phyloP scores from a whole-genome alignment of 2,329 filamentous ascomycete genomes.

The Nemania serpens region DNA sequence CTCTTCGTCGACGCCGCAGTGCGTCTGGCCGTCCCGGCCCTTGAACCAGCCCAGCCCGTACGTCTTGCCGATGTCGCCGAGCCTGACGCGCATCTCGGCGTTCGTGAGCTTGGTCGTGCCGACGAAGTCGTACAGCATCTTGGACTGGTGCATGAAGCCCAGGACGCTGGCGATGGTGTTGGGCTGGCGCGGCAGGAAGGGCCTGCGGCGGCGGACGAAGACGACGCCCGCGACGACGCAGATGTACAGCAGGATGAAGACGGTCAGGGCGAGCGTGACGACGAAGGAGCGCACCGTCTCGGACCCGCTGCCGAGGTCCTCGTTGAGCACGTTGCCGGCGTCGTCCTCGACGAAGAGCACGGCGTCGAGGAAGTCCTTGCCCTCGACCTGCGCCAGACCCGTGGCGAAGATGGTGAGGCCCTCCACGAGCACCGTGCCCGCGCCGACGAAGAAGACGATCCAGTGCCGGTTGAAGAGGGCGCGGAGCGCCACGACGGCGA shows the following conservation, averaged over 20 bases:
- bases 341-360: slow-evolving; percentile 47
- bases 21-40: slow-evolving; percentile 72
- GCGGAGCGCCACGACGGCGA: slow-evolving; percentile 65
- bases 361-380: slow-evolving; percentile 59
- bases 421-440: slow-evolving; percentile 74
- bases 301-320: slow-evolving; percentile 55
- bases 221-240: slow-evolving; percentile 62
- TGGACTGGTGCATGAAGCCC: slow-evolving; percentile 78
- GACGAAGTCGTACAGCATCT: slow-evolving; percentile 78
- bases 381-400: slow-evolving; percentile 67
- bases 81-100: slow-evolving; percentile 62
- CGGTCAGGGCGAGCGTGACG: slow-evolving; percentile 64
- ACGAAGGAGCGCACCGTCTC: slow-evolving; percentile 69
- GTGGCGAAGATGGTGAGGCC: slow-evolving; percentile 72
- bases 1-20: slow-evolving; percentile 80
- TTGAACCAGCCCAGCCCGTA: slow-evolving; percentile 80
- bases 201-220: slow-evolving; percentile 65
- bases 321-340: slow-evolving; percentile 24
- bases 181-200: slow-evolving; percentile 77
- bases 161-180: slow-evolving; percentile 78
- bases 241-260: slow-evolving; percentile 70
- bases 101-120: slow-evolving; percentile 68
- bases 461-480: slow-evolving; percentile 67
- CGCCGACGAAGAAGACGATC: slow-evolving; percentile 69
- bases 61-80: slow-evolving; percentile 65